Conservation (phyloP, 2,329 filamentous ascomycete species). For the Ceratocystis diversiconidia region DNA sequence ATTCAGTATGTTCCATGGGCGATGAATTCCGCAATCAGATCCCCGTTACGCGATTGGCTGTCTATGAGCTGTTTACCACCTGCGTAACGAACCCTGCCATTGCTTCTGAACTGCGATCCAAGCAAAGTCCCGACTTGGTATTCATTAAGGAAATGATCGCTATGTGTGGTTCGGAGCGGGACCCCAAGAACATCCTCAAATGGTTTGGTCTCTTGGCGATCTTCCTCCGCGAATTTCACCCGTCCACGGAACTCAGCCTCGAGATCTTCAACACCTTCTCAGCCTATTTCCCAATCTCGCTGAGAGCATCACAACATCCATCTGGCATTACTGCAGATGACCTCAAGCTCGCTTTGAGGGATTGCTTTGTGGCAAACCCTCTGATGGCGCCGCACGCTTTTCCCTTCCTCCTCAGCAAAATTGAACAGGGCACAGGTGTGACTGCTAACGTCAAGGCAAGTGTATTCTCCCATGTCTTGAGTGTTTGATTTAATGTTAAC, state of each 20-base stretch:
- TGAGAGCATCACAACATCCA: constrained; percentile 36
- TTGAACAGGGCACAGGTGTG: constrained; percentile 45
- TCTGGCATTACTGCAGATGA: constrained; percentile 41
- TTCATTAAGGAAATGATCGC: constrained; percentile 38
- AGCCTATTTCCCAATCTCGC: constrained; percentile 46
- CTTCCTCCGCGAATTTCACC: constrained; percentile 33
- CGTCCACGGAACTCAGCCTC: constrained; percentile 33
- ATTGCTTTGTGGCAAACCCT: constrained; percentile 40
- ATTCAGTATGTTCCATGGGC: constrained; percentile 35
- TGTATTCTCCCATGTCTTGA: not conserved
- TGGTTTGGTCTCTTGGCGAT: constrained; percentile 40
- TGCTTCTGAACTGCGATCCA: constrained; percentile 28
- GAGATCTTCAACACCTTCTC: constrained; percentile 43
- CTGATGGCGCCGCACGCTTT: constrained; percentile 33
- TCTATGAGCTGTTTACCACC: constrained; percentile 35
- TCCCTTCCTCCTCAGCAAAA: constrained; percentile 41
- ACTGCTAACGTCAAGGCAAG: constrained; percentile 43
- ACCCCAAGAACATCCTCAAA: constrained; percentile 41
- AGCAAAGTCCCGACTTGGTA: constrained; percentile 30
- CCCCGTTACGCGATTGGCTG: constrained; percentile 35
- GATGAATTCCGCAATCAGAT: constrained; percentile 44
- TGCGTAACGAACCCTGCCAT: constrained; percentile 33
- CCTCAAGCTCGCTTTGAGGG: constrained; percentile 38
- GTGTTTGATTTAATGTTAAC: not conserved
- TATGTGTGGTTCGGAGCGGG: constrained; percentile 40